These are phyloP conservation scores for Petunia axillaris DNA, from an alignment of 257 asterid species.

Conservation along the genomic window DNA sequence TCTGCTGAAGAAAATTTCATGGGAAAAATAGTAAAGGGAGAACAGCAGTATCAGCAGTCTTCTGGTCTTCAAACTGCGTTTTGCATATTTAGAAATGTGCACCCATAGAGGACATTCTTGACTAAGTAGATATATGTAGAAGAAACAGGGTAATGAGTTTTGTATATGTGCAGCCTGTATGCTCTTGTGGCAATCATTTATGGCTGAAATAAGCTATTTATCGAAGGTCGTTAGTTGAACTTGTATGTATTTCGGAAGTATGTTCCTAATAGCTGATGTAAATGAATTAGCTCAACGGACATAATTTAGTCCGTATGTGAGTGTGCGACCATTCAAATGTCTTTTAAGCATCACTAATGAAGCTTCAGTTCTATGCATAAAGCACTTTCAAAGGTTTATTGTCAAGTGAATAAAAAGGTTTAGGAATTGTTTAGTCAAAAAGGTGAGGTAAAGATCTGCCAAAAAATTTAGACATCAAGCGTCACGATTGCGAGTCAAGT, in stretches of 20 bases:
- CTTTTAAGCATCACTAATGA: background rate
- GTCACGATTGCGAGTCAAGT: background rate
- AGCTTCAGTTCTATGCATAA: background rate
- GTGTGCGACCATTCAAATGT: background rate
- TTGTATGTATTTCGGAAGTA: background rate
- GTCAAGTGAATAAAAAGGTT: background rate
- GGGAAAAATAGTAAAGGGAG: background rate
- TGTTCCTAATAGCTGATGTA: background rate
- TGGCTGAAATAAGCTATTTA: background rate
- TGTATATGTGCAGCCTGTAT: background rate
- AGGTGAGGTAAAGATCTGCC: background rate
- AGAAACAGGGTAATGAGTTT: background rate
- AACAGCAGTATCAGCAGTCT: background rate
- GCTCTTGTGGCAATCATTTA: background rate
- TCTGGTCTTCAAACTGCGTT: background rate
- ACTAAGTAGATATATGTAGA: background rate
- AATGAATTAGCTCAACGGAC: background rate
- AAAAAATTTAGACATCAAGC: background rate
- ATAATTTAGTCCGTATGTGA: background rate
- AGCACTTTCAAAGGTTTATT: background rate
- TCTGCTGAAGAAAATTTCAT: background rate
- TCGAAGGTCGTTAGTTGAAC: background rate
- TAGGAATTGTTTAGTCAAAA: background rate
- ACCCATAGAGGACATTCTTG: background rate
- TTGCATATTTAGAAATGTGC: background rate